Evolutionary conservation across 164 flowering plant species (phyloP), one percentile per base, ranked within the genome.

Genomic region (Pachysandra terminalis): DNA sequence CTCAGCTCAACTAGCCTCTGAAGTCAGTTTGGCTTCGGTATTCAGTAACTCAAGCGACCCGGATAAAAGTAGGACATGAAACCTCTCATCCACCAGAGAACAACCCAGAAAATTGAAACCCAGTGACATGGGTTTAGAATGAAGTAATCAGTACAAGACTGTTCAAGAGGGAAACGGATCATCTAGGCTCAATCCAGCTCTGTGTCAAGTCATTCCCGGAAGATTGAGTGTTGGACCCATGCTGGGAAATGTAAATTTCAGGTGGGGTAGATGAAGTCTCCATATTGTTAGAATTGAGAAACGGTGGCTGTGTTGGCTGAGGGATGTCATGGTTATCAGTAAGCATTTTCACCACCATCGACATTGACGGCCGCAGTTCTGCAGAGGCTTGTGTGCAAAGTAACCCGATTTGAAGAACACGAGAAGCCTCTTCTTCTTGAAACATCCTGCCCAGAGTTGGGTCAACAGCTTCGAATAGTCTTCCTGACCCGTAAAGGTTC

Each of bases 331-430:
- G 37, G 35, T 81, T 73, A 25, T 63, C 70, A 6, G 54, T 81
- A 16, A 91, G 80, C 89, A 90, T 83, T 62, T 79, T 74, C 73
- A 90, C 91, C 7, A 90, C 85, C n/a, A 58, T 60, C 12, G 97
- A 81, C 97, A 90, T 91, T 13, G 88, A 54, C 49, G 97, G 97
- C 9, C 97, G 82, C 52, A 77, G 65, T 54, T 84, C 96, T 40
- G 86, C 85, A 17, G 88, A 79, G 19, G 97, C 96, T 73, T 91
- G 97, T 23, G 77, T 80, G 48, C 97, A 89, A 24, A 91, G 81
- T 32, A 91, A 81, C 48, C 93, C 92, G 25, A 90, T 83, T 70
- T 85, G 84, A 48, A 91, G 90, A 6, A 88, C 28, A 52, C 82
- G 71, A 25, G 75, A 65, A 35, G 82, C 90, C 66, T 82, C 85